phyloP scores from a whole-genome alignment of 2,329 filamentous ascomycete species.

The Zalaria obscura region DNA sequence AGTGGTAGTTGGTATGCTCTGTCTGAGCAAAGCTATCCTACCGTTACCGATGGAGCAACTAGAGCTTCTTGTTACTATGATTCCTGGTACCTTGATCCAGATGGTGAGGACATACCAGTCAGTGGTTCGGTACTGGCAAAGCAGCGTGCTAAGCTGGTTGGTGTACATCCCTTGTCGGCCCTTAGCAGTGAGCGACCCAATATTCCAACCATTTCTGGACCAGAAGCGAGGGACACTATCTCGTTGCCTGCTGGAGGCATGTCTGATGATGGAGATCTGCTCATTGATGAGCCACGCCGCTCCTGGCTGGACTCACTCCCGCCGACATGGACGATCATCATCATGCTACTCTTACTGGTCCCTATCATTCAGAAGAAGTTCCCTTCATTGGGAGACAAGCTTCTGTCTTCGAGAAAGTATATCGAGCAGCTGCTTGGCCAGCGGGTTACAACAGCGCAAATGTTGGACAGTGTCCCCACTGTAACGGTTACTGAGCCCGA shows the following conservation, averaged over 20 bases:
- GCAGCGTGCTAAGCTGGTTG: constrained; percentile 21
- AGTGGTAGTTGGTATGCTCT: constrained; percentile 88
- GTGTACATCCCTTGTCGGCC: constrained; percentile 21
- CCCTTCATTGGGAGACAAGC: no score
- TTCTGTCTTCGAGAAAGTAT: no score
- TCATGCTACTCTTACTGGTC: background rate
- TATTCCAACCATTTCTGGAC: constrained; percentile 5
- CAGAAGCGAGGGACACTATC: constrained; percentile 1
- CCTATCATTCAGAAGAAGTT: no score
- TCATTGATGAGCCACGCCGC: background rate
- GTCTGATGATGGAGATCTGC: background rate
- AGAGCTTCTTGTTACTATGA: constrained; percentile 40
- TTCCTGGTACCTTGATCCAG: constrained; percentile 8
- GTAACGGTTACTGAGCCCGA: background rate
- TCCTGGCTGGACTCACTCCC: background rate
- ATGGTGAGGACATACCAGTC: constrained; percentile 22
- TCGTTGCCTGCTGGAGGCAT: background rate
- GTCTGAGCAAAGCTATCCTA: constrained; percentile 73
- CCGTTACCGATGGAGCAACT: constrained; percentile 58
- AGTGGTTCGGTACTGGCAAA: constrained; percentile 3
- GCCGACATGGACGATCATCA: background rate
- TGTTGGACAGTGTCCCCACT: background rate
- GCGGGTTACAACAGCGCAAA: no score
- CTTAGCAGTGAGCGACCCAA: constrained; percentile 2
- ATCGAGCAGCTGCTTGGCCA: no score